A percentile compares a stretch with the other conserved stretches of the same genome.
Conservation (phyloP, 2,329 filamentous ascomycete species). For the Venturia aucupariae region DNA sequence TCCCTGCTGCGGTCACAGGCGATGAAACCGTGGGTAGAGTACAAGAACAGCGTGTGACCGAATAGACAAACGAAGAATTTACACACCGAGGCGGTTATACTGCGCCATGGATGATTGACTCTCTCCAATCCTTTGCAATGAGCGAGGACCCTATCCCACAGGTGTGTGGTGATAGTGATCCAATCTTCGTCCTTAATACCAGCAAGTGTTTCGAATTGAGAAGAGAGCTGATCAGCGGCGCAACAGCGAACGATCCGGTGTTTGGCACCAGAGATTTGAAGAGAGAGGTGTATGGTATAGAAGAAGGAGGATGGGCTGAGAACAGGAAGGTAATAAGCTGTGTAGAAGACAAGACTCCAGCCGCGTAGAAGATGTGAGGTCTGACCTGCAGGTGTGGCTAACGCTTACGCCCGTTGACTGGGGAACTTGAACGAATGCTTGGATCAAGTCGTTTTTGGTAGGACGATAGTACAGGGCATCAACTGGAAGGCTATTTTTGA, state of each 20-base stretch:
- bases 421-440: neutral
- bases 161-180: neutral
- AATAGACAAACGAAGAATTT: constrained; percentile 10
- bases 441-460: neutral
- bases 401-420: neutral
- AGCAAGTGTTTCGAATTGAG: constrained; percentile 1
- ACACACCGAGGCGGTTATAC: constrained; percentile 31
- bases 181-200: constrained; percentile 8
- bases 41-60: constrained; percentile 1
- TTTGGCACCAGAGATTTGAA: neutral
- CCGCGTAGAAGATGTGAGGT: neutral
- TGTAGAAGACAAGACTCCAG: constrained; percentile 1
- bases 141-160: neutral
- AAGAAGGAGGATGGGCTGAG: neutral
- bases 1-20: neutral
- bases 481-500: neutral
- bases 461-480: neutral
- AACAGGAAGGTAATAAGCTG: neutral
- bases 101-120: constrained; percentile 16
- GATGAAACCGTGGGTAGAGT: constrained; percentile 17
- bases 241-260: neutral
- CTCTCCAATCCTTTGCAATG: constrained; percentile 19
- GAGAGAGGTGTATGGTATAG: neutral
- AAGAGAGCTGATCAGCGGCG: neutral
- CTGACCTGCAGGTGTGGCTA: neutral